Percentiles rank a stretch among this genome's conserved stretches.
phyloP scores from a whole-genome alignment of 768 basidiomycete species.

The Candolleomyces aberdarensis region DNA sequence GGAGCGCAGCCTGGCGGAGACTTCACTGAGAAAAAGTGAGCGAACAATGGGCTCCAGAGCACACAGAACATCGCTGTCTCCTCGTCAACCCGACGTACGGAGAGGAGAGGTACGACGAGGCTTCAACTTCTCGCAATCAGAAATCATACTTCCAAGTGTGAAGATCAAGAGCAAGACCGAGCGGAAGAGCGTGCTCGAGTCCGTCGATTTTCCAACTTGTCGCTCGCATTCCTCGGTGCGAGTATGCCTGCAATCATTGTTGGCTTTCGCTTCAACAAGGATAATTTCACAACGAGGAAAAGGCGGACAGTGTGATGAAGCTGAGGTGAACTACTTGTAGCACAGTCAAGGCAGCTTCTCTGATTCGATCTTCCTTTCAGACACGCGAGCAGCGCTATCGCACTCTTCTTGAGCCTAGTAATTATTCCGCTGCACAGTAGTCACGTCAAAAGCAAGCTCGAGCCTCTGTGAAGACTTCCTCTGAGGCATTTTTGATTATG shows the following conservation, averaged over 20 bases:
- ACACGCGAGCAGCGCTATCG: conserved; percentile 18
- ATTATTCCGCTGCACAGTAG: conserved; percentile 4
- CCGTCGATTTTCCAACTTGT: conserved; percentile 24
- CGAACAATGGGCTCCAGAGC: too few relatives aligned
- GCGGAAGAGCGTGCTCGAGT: conserved; percentile 23
- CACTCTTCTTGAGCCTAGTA: conserved; percentile 8
- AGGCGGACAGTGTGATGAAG: conserved; percentile 17
- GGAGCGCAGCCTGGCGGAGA: too few relatives aligned
- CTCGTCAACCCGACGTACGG: not conserved
- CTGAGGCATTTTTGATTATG: too few relatives aligned
- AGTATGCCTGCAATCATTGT: conserved; percentile 29
- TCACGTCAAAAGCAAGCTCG: conserved; percentile 1
- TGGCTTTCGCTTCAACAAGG: conserved; percentile 18
- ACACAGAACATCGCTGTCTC: conserved; percentile 2
- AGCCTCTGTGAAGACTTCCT: not conserved
- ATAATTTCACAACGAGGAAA: conserved; percentile 13
- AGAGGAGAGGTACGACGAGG: conserved; percentile 16
- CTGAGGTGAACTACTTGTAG: conserved; percentile 15
- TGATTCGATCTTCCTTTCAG: conserved; percentile 1
- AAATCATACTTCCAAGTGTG: conserved; percentile 17
- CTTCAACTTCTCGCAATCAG: conserved; percentile 23
- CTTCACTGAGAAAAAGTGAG: too few relatives aligned
- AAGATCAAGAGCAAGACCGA: conserved; percentile 27
- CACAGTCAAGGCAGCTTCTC: too few relatives aligned
- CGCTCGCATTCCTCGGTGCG: conserved; percentile 27